These are phyloP conservation scores for Phytophthora uliginosa DNA, from an alignment of 352 stramenopile genomes.

Conservation along the genomic window DNA sequence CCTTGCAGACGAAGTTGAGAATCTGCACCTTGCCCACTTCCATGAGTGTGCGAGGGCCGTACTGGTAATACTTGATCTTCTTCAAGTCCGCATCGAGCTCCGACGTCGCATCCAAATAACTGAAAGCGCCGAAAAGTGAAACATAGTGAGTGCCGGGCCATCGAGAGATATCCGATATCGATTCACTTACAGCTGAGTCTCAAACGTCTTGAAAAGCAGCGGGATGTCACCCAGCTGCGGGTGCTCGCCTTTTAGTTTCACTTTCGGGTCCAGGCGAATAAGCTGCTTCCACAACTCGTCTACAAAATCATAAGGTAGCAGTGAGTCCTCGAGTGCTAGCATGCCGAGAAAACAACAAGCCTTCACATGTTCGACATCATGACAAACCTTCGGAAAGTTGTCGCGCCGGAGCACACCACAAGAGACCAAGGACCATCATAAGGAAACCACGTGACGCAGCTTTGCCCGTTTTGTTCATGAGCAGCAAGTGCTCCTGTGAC, in stretches of 20 bases:
- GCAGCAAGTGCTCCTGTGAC: slow-evolving; percentile 79
- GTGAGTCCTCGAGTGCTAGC: slow-evolving; percentile 1
- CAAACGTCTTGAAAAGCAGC: slow-evolving; percentile 82
- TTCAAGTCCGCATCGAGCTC: slow-evolving; percentile 84
- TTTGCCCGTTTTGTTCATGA: slow-evolving; percentile 83
- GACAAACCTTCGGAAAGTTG: slow-evolving; percentile 76
- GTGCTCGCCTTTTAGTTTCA: slow-evolving; percentile 73
- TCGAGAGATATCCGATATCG: background rate
- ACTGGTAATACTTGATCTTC: slow-evolving; percentile 82
- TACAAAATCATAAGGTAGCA: slow-evolving; percentile 23
- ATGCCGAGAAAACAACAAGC: background rate
- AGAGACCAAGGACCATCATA: slow-evolving; percentile 86
- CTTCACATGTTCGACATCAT: background rate
- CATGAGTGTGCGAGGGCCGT: slow-evolving; percentile 68
- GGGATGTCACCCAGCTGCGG: slow-evolving; percentile 76
- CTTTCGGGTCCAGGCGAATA: slow-evolving; percentile 62
- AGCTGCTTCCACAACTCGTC: slow-evolving; percentile 88
- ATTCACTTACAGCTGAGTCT: slow-evolving; percentile 74
- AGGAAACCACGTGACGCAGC: slow-evolving; percentile 70
- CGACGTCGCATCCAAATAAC: slow-evolving; percentile 74
- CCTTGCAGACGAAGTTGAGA: slow-evolving; percentile 91
- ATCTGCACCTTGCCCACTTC: slow-evolving; percentile 91
- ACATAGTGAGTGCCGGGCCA: background rate
- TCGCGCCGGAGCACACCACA: slow-evolving; percentile 78
- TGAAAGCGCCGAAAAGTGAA: slow-evolving; percentile 15